Base-by-base conservation (phyloP, 148 eudicot species). In the Bassia scoparia region DNA sequence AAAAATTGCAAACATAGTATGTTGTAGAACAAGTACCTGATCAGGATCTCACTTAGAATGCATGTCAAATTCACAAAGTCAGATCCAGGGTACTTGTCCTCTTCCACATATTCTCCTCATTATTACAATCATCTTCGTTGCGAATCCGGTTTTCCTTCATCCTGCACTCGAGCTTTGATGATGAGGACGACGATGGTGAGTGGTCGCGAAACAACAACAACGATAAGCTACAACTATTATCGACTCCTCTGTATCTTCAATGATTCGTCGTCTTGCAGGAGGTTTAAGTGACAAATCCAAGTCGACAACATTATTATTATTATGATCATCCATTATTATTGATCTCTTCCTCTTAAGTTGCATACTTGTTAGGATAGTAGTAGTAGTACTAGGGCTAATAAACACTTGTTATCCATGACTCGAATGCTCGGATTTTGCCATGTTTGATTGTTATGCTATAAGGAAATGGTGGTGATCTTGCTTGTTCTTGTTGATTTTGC, bases 1-100 rank as follows among this genome's bases (percentile, higher is more conserved):
- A 48, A 61, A 82, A 79, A 69, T 24, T 68, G 67, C 71, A 62
- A 76, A 62, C 54, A 69, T 44, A 52, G 2, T 1, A 3, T 49
- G 17, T 5, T 49, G 21, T 43, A 77, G 61, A 81, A 79, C 85
- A 83, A 89, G 93, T 89, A 89, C 93, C 86, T 83, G 29, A 79
- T 74, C 93, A 87, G 62, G 87, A 85, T 89, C 93, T 89, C 89
- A 89, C 93, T 89, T 79, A 85, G 93, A 89, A 88, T 84, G 33
- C 11, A 18, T 48, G 21, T 68, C 41, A 53, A 62, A 83, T 89
- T 89, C 90, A 89, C 79, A 89, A 81, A 89, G 90, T 89, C 81
- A 89, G 93, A 89, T 89, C 93, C 26, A 87, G 93, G 79, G 93
- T 89, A 89, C 90, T 89, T 79, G 86, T 75, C 81, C 83, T 70